Percentiles rank a stretch among this genome's conserved stretches.
These are phyloP conservation scores for Heritiera fomes DNA, from an alignment of 345 rosid species.

Conservation along the genomic window DNA sequence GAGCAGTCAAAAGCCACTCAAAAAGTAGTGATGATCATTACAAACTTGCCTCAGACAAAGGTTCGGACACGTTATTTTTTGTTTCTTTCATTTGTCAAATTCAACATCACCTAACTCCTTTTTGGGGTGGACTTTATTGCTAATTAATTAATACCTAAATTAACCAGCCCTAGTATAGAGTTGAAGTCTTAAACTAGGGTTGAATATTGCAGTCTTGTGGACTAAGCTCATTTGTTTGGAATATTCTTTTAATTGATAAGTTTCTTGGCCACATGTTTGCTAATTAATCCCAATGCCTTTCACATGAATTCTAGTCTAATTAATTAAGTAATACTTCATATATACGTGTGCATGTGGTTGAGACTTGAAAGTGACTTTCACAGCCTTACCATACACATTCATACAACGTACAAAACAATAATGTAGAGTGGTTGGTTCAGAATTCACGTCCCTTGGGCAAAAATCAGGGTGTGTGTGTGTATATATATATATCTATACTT, in stretches of 20 bases:
- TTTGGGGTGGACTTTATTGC: not conserved
- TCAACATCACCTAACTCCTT: not conserved
- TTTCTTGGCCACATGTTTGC: not conserved
- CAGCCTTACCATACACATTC: not conserved
- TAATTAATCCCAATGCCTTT: not conserved
- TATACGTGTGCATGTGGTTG: not conserved
- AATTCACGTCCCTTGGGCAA: not conserved
- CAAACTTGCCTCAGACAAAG: no score
- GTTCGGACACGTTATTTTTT: no score
- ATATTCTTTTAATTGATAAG: not conserved
- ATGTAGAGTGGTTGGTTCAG: not conserved
- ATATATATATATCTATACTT: no score
- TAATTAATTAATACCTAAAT: no score
- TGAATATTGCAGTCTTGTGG: not conserved
- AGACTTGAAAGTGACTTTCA: not conserved
- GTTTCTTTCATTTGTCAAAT: no score
- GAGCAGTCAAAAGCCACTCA: no score
- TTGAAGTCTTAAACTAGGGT: not conserved
- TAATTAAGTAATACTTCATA: not conserved
- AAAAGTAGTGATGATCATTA: no score
- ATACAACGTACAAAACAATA: not conserved
- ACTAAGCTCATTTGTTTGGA: not conserved
- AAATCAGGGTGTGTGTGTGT: not conserved
- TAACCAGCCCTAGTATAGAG: not conserved
- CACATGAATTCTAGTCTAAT: not conserved